Conservation (phyloP, 2,329 filamentous ascomycete species). For the Capronia coronata region DNA sequence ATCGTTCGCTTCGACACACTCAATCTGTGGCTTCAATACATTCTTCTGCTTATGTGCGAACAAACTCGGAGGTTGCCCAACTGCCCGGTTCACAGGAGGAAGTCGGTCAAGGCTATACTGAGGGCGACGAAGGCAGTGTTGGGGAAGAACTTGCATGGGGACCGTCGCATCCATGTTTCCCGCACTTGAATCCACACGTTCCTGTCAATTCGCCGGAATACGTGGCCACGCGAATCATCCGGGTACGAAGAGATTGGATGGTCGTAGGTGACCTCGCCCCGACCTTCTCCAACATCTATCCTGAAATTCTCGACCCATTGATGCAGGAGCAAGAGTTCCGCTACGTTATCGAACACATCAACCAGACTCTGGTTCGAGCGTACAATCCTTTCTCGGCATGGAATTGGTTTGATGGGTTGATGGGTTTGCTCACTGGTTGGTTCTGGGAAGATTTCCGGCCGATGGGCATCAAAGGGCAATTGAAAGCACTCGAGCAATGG, state of each 20-base stretch:
- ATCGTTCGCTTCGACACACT: slow-evolving; percentile 31
- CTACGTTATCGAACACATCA: slow-evolving; percentile 71
- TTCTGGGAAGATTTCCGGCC: slow-evolving; percentile 86
- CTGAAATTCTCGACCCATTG: slow-evolving; percentile 85
- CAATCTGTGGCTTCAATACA: slow-evolving; percentile 39
- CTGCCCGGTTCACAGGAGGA: slow-evolving; percentile 24
- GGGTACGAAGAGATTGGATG: slow-evolving; percentile 88
- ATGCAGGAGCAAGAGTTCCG: slow-evolving; percentile 83
- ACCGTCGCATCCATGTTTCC: slow-evolving; percentile 86
- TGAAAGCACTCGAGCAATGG: slow-evolving; percentile 68
- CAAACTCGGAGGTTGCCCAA: slow-evolving; percentile 30
- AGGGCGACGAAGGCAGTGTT: slow-evolving; percentile 47
- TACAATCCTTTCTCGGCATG: slow-evolving; percentile 72
- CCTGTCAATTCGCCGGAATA: slow-evolving; percentile 69
- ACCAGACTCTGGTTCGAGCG: slow-evolving; percentile 65
- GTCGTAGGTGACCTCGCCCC: slow-evolving; percentile 81
- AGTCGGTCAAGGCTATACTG: slow-evolving; percentile 12
- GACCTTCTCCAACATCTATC: slow-evolving; percentile 90
- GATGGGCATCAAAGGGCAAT: slow-evolving; percentile 56
- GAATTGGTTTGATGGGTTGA: slow-evolving; percentile 70
- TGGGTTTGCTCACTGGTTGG: slow-evolving; percentile 85
- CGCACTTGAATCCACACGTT: slow-evolving; percentile 88
- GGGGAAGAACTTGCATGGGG: slow-evolving; percentile 79
- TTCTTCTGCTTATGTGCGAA: slow-evolving; percentile 35
- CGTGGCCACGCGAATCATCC: slow-evolving; percentile 75